Percentiles rank a stretch among this genome's conserved stretches.
Evolutionary conservation across 1,139 yeast genomes (phyloP).

Genomic region (Starmera stellimalicola): DNA sequence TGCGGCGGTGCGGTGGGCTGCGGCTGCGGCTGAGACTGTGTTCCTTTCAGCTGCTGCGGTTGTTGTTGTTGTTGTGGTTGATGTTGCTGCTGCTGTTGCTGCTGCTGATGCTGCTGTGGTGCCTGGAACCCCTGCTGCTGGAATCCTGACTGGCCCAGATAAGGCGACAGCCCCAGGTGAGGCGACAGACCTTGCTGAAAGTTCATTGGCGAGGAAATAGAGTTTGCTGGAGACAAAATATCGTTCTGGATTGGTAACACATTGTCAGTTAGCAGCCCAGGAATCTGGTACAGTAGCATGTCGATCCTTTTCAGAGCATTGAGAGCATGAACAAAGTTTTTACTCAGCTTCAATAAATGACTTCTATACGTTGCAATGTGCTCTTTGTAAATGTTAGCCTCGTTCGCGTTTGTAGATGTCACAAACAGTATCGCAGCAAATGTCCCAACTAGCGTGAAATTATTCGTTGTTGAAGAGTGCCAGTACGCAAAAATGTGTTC

Average conservation of each 20-base stretch:
- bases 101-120: background rate
- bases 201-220: background rate
- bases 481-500: slow-evolving; percentile 84
- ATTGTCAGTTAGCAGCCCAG: slow-evolving; percentile 46
- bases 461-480: slow-evolving; percentile 75
- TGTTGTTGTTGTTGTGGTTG: no score
- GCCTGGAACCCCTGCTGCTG: slow-evolving; percentile 2
- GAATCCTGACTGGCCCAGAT: slow-evolving; percentile 1
- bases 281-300: slow-evolving; percentile 52
- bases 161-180: slow-evolving; percentile 1
- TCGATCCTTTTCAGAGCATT: slow-evolving; percentile 63
- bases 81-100: background rate
- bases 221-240: slow-evolving; percentile 4
- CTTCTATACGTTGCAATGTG: slow-evolving; percentile 68
- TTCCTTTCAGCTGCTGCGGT: background rate
- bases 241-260: slow-evolving; percentile 7
- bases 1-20: background rate
- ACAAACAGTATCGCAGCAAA: slow-evolving; percentile 74
- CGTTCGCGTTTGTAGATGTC: slow-evolving; percentile 51
- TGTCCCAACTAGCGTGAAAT: slow-evolving; percentile 73
- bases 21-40: background rate
- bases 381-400: slow-evolving; percentile 52
- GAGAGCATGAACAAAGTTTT: slow-evolving; percentile 66
- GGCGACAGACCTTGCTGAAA: slow-evolving; percentile 1
- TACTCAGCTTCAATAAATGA: slow-evolving; percentile 62